phyloP scores from a whole-genome alignment of 192 early-diverging fungal species.

The Umbelopsis sp. region DNA sequence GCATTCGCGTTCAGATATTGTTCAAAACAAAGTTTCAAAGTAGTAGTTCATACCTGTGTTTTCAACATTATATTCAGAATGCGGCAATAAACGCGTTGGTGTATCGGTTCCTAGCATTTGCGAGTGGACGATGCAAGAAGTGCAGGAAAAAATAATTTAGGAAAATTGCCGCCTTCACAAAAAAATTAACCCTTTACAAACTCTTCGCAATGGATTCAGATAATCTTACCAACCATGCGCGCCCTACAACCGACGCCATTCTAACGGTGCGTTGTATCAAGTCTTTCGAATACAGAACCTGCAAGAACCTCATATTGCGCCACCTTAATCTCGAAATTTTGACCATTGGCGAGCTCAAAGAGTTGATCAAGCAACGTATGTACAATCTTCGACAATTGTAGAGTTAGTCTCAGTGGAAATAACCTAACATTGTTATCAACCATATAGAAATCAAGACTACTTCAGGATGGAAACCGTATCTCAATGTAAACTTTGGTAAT shows the following conservation, averaged over 20 bases:
- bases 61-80: neutral
- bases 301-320: constrained; percentile 81
- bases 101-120: neutral
- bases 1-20: neutral
- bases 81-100: neutral
- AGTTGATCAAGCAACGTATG: constrained; percentile 57
- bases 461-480: constrained; percentile 70
- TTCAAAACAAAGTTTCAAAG: neutral
- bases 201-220: constrained; percentile 10
- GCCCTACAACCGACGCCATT: constrained; percentile 55
- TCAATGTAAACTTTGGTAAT: constrained; percentile 68
- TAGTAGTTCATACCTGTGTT: neutral
- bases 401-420: neutral
- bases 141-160: constrained; percentile 8
- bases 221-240: constrained; percentile 46
- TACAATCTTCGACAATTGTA: constrained; percentile 12
- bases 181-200: too few species aligned
- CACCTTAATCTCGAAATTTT: constrained; percentile 66
- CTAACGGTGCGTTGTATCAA: constrained; percentile 88
- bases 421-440: neutral
- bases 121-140: neutral
- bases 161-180: neutral
- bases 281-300: constrained; percentile 87
- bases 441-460: constrained; percentile 59
- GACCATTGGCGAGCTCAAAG: constrained; percentile 68